phyloP scores from a whole-genome alignment of 1,139 yeast genomes.

The Kodamaea sp. region DNA sequence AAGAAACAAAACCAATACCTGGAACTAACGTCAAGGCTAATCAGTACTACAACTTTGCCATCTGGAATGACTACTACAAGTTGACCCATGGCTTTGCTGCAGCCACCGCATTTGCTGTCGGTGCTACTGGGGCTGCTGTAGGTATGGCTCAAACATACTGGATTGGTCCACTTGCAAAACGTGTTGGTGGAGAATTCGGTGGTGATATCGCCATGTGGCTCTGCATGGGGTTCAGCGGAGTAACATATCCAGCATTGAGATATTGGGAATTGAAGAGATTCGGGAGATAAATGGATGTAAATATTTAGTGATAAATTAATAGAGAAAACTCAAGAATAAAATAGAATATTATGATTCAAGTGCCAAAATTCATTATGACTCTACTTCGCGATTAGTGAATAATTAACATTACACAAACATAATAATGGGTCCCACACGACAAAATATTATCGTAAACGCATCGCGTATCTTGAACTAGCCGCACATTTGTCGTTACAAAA shows the following conservation, averaged over 20 bases:
- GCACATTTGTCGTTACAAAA: too few species aligned
- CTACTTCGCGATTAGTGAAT: too few species aligned
- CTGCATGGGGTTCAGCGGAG: constrained; percentile 66
- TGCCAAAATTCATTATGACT: too few species aligned
- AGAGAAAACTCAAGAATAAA: neutral
- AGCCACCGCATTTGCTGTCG: constrained; percentile 52
- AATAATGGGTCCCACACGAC: too few species aligned
- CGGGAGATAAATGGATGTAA: constrained; percentile 31
- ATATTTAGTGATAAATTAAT: neutral
- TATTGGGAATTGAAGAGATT: constrained; percentile 58
- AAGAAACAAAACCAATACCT: constrained; percentile 7
- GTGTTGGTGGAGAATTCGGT: constrained; percentile 54
- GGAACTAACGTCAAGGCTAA: constrained; percentile 17
- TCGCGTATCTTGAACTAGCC: too few species aligned
- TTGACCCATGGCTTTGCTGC: constrained; percentile 69
- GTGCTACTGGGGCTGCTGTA: constrained; percentile 73
- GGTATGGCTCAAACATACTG: constrained; percentile 82
- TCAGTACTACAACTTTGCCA: constrained; percentile 57
- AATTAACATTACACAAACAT: too few species aligned
- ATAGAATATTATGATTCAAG: neutral
- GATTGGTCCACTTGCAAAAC: constrained; percentile 64
- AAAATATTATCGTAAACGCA: too few species aligned
- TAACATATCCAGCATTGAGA: constrained; percentile 61
- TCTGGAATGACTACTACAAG: constrained; percentile 56
- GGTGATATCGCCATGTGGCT: constrained; percentile 85